Evolutionary conservation across 768 basidiomycete genomes (phyloP), one percentile per base, ranked within the genome.

Genomic region (Boletellus emodensis): DNA sequence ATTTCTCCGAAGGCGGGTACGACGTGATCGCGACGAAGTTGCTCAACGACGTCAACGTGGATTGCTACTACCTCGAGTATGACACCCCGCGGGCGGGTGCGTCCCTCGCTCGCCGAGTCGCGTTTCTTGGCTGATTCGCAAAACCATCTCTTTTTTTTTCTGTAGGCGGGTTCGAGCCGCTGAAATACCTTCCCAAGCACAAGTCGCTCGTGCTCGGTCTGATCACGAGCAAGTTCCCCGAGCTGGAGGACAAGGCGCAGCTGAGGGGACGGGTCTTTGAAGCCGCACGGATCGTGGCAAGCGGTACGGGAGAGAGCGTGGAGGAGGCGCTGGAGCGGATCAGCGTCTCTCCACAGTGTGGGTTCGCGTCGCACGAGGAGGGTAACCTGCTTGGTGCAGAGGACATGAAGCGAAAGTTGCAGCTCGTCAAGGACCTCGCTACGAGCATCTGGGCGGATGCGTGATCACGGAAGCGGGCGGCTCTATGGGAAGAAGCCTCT

Each of bases 41-140:
- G 35, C 77, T 77, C 72, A 73, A 71, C 55, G 50, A 71, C 24
- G 62, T 76, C 48, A 67, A 73, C 49, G 73, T 74, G 39, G 72
- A 76, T 49, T 77, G n/a, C n/a, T n/a, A n/a, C n/a, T n/a, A 76
- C 60, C 72, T 77, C 33, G 75, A 76, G 61, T 77, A 76, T 48
- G 76, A 77, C 51, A 77, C 75, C 9, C 64, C 65, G 38, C 74
- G 76, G 17, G 76, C 76, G 12, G 76, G 76, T 62, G 58, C 59
- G 62, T 51, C 22, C 33, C n/a, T 26, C 11, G 3, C 4, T 14
- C 10, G 1, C 4, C 15, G n/a, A n/a, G n/a, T n/a, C n/a, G n/a
- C n/a, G n/a, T n/a, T n/a, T n/a, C 24, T 17, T 11, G 4, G 13
- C 6, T 3, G 9, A 28, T 17, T 17, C 9, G 30, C 30, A 30